A percentile compares a stretch with the other conserved stretches of the same genome.
phyloP scores from a whole-genome alignment of 2,329 filamentous ascomycete species.

The Neofusicoccum cordaticola region DNA sequence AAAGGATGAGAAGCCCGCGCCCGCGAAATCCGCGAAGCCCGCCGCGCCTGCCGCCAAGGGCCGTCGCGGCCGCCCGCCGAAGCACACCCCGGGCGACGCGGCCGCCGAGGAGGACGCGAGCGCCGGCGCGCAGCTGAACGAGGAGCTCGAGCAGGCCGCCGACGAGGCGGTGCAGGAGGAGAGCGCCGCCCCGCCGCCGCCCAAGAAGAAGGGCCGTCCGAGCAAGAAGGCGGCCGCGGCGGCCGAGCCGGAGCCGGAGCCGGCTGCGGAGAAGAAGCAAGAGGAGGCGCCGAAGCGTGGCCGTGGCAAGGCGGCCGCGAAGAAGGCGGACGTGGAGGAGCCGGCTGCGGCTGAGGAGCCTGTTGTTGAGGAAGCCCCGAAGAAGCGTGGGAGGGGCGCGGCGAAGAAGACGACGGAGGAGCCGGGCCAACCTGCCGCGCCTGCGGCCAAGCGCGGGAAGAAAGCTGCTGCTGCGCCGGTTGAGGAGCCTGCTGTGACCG shows the following conservation, averaged over 20 bases:
- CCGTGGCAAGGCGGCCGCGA: not conserved
- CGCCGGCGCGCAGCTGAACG: not conserved
- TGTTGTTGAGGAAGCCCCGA: not conserved
- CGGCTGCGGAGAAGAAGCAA: not conserved
- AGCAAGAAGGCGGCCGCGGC: not conserved
- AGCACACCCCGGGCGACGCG: not conserved
- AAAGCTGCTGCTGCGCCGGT: not conserved
- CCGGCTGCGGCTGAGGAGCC: not conserved
- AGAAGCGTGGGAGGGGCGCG: not conserved
- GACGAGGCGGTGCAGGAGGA: not conserved
- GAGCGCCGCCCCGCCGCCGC: not conserved
- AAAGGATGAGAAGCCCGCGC: not conserved
- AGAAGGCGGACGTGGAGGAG: not conserved
- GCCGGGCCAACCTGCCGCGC: not conserved
- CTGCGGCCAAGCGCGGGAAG: not conserved
- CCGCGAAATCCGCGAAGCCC: not conserved
- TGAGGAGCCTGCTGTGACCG: not conserved
- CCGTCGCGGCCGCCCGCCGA: constrained; percentile 10
- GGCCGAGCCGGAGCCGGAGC: not conserved
- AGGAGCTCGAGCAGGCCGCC: constrained; percentile 1
- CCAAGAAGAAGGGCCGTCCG: constrained; percentile 8
- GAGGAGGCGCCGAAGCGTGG: not conserved
- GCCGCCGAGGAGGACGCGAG: not conserved
- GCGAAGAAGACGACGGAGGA: not conserved
- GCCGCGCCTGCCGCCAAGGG: not conserved